These are phyloP conservation scores for Botrytis cinerea DNA, from an alignment of 2,329 filamentous ascomycete genomes.

Conservation along the genomic window DNA sequence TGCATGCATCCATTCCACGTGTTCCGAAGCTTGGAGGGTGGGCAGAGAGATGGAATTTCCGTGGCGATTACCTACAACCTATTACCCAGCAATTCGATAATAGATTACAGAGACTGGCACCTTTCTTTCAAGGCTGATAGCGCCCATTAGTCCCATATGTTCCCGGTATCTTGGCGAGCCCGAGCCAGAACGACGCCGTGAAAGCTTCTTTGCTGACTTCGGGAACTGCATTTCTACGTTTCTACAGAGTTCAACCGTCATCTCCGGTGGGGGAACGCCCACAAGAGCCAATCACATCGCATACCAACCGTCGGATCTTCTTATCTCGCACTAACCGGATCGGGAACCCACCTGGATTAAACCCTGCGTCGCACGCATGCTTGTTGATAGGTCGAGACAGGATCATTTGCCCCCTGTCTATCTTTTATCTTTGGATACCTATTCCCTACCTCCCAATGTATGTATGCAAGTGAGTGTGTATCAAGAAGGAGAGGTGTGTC, in stretches of 20 bases:
- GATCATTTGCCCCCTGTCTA: conserved; percentile 1
- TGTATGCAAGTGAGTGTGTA: not conserved
- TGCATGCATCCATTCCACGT: not conserved
- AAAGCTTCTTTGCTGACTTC: not conserved
- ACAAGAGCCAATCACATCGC: not conserved
- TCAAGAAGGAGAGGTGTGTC: not conserved
- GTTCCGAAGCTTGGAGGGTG: not conserved
- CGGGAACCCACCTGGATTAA: not conserved
- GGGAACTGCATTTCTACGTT: too few relatives aligned
- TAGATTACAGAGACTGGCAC: not conserved
- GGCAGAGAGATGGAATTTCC: not conserved
- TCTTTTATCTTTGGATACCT: not conserved
- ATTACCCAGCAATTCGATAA: not conserved
- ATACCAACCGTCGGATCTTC: conserved; percentile 10
- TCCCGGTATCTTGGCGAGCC: not conserved
- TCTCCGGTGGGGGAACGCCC: not conserved
- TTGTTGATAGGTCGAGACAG: conserved; percentile 2
- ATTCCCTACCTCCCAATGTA: not conserved
- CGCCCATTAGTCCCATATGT: not conserved
- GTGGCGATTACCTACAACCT: too few relatives aligned
- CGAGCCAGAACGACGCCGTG: too few relatives aligned
- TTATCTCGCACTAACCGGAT: not conserved
- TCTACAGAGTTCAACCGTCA: not conserved
- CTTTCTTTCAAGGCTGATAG: not conserved
- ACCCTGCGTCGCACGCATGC: not conserved